Evolutionary conservation across 495 filamentous ascomycete genomes (phyloP).

Genomic region (Penicillium canescens): DNA sequence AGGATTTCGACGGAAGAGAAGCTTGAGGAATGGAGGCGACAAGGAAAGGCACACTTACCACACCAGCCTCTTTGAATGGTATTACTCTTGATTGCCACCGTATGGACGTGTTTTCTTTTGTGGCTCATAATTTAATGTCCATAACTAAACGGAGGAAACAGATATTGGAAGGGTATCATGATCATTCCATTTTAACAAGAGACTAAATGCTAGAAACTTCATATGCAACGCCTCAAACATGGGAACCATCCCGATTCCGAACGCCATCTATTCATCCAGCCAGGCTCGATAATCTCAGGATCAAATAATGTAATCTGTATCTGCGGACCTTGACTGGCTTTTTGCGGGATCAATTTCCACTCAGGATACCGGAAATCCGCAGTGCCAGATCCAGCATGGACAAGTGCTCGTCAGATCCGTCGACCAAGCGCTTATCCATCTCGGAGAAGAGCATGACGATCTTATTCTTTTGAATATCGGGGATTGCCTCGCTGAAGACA

Average conservation of each 20-base stretch:
- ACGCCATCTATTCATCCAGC: constrained; percentile 12
- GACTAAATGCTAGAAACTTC: constrained; percentile 8
- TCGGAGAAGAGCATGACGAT: constrained; percentile 90
- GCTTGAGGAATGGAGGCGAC: background rate
- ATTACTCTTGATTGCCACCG: too few relatives aligned
- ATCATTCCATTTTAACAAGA: constrained; percentile 19
- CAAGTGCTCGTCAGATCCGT: constrained; percentile 95
- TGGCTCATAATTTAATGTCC: too few relatives aligned
- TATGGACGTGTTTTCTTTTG: too few relatives aligned
- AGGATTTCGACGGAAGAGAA: constrained; percentile 5
- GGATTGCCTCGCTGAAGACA: constrained; percentile 79
- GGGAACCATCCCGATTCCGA: constrained; percentile 7
- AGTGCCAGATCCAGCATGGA: constrained; percentile 83
- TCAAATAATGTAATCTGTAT: background rate
- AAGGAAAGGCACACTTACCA: too few relatives aligned
- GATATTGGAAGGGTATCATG: constrained; percentile 22
- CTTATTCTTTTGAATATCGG: constrained; percentile 83
- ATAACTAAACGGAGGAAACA: background rate
- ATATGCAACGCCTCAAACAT: constrained; percentile 24
- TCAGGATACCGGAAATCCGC: constrained; percentile 75
- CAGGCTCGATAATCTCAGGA: background rate
- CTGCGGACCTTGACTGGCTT: too few relatives aligned
- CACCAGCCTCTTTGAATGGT: too few relatives aligned
- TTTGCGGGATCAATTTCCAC: constrained; percentile 19
- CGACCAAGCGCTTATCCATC: constrained; percentile 89